Base-by-base conservation (phyloP, 495 filamentous ascomycete genomes). In the Pyronema omphalodes region DNA sequence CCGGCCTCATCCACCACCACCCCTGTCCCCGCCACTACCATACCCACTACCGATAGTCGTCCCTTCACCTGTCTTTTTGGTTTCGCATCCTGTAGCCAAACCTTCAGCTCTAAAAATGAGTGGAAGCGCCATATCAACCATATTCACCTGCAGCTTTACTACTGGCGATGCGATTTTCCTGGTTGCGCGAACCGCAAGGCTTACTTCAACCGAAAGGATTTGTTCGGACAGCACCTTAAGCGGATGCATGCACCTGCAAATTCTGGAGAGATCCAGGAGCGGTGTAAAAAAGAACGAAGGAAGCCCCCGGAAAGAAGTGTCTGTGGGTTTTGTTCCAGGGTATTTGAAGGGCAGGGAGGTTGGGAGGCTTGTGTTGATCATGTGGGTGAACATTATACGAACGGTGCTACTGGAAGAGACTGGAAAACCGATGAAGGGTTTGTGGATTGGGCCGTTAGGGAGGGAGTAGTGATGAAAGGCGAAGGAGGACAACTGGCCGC, bases 311-410 rank as follows among this genome's bases (percentile, higher is more conserved):
- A 61, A 5, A 61, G 67, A 39, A 82, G 81, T 65, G 63, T 53
- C 9, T 96, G 89, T 57, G 77, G 80, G 2, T 81, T 82, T 58
- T 95, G 88, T 62, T 57, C 51, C 0, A 37, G 64, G 36, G 54
- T 58, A 6, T 96, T 94, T 59, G 64, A 69, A 3, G 84, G 84
- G 7, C 23, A 57, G 3, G 72, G 68, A 3, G 79, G 75, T 29
- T 95, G 88, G 88, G 84, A 94, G 53, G 72, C 78, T 44, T 73
- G 87, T 17, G 86, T 94, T 79, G 89, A 96, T 67, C 89, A 96
- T 66, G 81, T 94, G 8, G 89, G 84, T 0, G 77, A 80, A 46
- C 88, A 93, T 61, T 74, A 86, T 74, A 76, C 59, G 69, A 70
- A n/a, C 74, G 79, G 58, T 73, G 73, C 40, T 70, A 76, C 34